phyloP scores from a whole-genome alignment of 768 basidiomycete genomes.

The Filobasidium wieringae region DNA sequence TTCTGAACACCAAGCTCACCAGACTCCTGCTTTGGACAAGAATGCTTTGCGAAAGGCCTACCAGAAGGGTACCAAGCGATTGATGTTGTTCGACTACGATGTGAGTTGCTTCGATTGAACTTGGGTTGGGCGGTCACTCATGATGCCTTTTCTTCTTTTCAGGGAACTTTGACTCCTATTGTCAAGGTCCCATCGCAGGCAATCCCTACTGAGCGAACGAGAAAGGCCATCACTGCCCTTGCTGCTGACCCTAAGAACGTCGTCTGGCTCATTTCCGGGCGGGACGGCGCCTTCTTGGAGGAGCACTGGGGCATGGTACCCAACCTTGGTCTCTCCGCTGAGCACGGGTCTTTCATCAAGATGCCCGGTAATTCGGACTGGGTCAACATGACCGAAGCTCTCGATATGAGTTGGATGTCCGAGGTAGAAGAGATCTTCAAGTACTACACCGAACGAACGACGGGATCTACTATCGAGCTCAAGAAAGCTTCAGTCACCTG shows the following conservation, averaged over 20 bases:
- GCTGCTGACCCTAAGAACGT: conserved; percentile 72
- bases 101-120: too few species aligned
- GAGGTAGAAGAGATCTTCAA: conserved; percentile 92
- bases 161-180: conserved; percentile 95
- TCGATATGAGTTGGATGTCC: conserved; percentile 96
- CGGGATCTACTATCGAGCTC: conserved; percentile 87
- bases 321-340: conserved; percentile 79
- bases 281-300: conserved; percentile 83
- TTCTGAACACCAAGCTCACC: conserved; percentile 61
- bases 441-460: conserved; percentile 94
- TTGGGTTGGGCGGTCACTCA: not conserved
- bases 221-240: conserved; percentile 61
- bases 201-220: conserved; percentile 59
- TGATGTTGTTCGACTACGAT: conserved; percentile 94
- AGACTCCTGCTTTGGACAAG: conserved; percentile 71
- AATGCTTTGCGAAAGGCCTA: conserved; percentile 53
- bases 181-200: conserved; percentile 88
- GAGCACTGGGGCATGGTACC: conserved; percentile 75
- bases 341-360: conserved; percentile 87
- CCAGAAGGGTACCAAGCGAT: conserved; percentile 58
- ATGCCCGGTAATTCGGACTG: conserved; percentile 59
- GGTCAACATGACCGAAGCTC: conserved; percentile 74
- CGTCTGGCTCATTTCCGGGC: conserved; percentile 94
- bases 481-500: conserved; percentile 98
- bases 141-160: not conserved